Conservation (phyloP, 1,139 yeast species). For the Kluyveromyces sp. region DNA sequence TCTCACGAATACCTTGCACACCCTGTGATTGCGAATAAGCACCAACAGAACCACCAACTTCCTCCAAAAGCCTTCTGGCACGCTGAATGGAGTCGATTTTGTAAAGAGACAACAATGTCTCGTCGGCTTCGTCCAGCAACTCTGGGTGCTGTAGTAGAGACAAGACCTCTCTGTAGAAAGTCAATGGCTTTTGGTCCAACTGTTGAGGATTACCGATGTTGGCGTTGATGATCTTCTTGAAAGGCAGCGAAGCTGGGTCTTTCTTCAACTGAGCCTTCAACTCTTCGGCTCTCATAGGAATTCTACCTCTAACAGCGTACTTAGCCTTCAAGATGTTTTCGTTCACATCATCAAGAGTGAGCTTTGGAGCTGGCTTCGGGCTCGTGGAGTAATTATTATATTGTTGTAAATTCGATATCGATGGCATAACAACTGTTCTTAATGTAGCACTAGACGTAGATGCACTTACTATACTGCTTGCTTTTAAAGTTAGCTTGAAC, state of each 20-base stretch:
- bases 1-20: constrained; percentile 56
- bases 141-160: constrained; percentile 81
- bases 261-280: constrained; percentile 46
- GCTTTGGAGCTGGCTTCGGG: constrained; percentile 28
- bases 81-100: constrained; percentile 69
- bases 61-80: constrained; percentile 51
- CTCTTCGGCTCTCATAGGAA: constrained; percentile 91
- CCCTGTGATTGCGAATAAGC: constrained; percentile 96
- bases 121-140: constrained; percentile 34
- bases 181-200: constrained; percentile 83
- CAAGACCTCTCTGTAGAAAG: constrained; percentile 90
- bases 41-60: constrained; percentile 72
- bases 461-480: no score
- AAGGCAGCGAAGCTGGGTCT: constrained; percentile 62
- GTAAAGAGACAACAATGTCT: constrained; percentile 32
- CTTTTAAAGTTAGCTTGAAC: not conserved
- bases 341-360: constrained; percentile 50
- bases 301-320: constrained; percentile 90
- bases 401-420: not conserved
- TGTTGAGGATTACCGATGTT: constrained; percentile 98
- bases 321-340: constrained; percentile 72
- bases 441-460: no score
- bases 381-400: constrained; percentile 2
- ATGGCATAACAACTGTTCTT: not conserved
- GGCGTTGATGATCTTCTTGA: constrained; percentile 69